A percentile compares a stretch with the other conserved stretches of the same genome.
Conservation (phyloP, 2,329 filamentous ascomycete species). For the Phoma sp. region DNA sequence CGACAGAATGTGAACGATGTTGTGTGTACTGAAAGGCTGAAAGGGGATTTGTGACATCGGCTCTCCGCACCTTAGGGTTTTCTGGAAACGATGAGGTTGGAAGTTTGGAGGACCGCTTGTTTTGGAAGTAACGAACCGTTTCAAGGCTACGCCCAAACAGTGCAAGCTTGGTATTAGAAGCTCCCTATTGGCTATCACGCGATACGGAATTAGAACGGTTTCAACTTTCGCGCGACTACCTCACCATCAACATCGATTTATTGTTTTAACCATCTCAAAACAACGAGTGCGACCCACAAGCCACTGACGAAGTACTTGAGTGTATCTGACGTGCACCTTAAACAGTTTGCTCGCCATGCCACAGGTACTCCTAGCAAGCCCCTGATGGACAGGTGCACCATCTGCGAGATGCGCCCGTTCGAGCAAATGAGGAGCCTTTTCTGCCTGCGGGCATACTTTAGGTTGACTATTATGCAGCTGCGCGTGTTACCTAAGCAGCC, state of each 20-base stretch:
- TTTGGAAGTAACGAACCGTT: constrained; percentile 17
- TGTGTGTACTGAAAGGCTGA: constrained; percentile 9
- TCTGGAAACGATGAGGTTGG: constrained; percentile 9
- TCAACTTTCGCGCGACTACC: constrained; percentile 18
- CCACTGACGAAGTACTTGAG: neutral
- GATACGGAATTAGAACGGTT: constrained; percentile 30
- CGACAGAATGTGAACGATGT: neutral
- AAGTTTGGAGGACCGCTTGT: neutral
- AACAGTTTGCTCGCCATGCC: neutral
- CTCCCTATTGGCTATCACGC: constrained; percentile 19
- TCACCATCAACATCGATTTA: constrained; percentile 24
- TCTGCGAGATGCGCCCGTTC: neutral
- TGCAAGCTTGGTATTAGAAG: neutral
- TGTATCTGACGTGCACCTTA: neutral
- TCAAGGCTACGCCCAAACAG: constrained; percentile 10
- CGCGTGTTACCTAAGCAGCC: neutral
- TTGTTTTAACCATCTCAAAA: constrained; percentile 13
- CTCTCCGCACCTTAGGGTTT: constrained; percentile 31
- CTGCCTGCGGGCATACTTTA: neutral
- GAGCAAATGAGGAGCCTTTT: neutral
- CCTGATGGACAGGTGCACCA: neutral
- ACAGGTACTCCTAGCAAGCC: neutral
- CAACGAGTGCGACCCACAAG: neutral
- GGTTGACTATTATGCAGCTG: neutral
- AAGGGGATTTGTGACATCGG: constrained; percentile 32